phyloP scores from a whole-genome alignment of 1,284 basidiomycete genomes.

The Polyporus tsugae region DNA sequence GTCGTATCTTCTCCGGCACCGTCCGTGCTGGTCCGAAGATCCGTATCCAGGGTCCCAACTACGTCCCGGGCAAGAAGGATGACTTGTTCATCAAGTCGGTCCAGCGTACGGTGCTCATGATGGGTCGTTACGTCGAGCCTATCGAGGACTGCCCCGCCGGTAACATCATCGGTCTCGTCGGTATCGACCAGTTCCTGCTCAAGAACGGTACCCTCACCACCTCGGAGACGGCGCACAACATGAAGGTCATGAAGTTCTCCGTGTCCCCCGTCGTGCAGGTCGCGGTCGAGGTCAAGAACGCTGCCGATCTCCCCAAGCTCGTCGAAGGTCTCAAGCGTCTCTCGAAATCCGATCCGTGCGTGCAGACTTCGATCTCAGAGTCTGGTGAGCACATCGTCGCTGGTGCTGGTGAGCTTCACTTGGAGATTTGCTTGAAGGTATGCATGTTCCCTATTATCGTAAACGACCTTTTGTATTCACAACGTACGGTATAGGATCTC shows the following conservation, averaged over 20 bases:
- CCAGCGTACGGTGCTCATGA: constrained; percentile 99
- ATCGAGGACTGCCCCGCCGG: constrained; percentile 99
- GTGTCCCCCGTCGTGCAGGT: constrained; percentile 99
- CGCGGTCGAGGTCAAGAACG: constrained; percentile 99
- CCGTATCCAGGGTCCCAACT: constrained; percentile 99
- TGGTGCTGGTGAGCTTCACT: constrained; percentile 98
- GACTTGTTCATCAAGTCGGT: constrained; percentile 99
- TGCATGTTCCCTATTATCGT: neutral
- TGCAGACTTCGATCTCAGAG: constrained; percentile 94
- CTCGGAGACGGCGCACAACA: constrained; percentile 99
- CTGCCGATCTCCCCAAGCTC: constrained; percentile 98
- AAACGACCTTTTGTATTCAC: neutral
- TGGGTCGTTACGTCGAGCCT: constrained; percentile 99
- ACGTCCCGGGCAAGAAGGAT: constrained; percentile 98
- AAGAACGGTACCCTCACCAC: constrained; percentile 99
- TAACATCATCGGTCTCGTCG: constrained; percentile 99
- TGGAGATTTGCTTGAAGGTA: constrained; percentile 99
- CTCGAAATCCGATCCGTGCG: constrained; percentile 99
- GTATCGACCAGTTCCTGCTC: constrained; percentile 99
- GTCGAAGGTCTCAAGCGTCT: constrained; percentile 99
- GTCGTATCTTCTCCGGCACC: constrained; percentile 99
- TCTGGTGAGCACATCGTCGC: constrained; percentile 99
- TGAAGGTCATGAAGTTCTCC: constrained; percentile 99
- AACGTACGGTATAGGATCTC: constrained; percentile 70
- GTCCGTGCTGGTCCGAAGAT: constrained; percentile 98